phyloP scores from a whole-genome alignment of 306 rosid species.

The Cicer cuneatum region DNA sequence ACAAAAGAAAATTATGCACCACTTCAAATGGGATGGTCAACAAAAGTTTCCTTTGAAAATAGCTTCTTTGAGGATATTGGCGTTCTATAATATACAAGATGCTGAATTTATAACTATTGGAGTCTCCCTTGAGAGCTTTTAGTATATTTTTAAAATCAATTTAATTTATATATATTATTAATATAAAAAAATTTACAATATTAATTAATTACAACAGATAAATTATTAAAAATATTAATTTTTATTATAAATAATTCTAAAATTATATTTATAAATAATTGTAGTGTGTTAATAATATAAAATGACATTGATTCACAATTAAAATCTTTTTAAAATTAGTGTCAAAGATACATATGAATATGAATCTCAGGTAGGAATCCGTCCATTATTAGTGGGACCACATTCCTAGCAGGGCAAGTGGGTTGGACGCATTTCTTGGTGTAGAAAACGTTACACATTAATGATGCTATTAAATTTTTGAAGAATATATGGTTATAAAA shows the following conservation, averaged over 20 bases:
- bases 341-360: slow-evolving; percentile 43
- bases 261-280: too few relatives aligned
- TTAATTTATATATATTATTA: too few relatives aligned
- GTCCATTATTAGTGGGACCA: slow-evolving; percentile 56
- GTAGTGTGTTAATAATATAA: too few relatives aligned
- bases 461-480: slow-evolving; percentile 39
- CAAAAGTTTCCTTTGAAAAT: slow-evolving; percentile 32
- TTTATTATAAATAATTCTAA: too few relatives aligned
- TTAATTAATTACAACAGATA: too few relatives aligned
- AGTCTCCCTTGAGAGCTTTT: slow-evolving; percentile 42
- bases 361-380: slow-evolving; percentile 46
- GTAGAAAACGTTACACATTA: slow-evolving; percentile 49
- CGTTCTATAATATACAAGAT: slow-evolving; percentile 25
- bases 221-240: too few relatives aligned
- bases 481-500: slow-evolving; percentile 36
- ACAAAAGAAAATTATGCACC: background rate
- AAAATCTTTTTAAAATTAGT: background rate
- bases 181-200: too few relatives aligned
- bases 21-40: slow-evolving; percentile 51
- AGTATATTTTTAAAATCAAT: too few relatives aligned
- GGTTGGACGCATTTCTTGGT: slow-evolving; percentile 49
- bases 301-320: too few relatives aligned
- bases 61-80: slow-evolving; percentile 44
- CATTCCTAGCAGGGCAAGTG: slow-evolving; percentile 55
- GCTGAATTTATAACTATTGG: slow-evolving; percentile 42